Evolutionary conservation across 805 yeast genomes (phyloP).

Genomic region (Kazachstania africana): DNA sequence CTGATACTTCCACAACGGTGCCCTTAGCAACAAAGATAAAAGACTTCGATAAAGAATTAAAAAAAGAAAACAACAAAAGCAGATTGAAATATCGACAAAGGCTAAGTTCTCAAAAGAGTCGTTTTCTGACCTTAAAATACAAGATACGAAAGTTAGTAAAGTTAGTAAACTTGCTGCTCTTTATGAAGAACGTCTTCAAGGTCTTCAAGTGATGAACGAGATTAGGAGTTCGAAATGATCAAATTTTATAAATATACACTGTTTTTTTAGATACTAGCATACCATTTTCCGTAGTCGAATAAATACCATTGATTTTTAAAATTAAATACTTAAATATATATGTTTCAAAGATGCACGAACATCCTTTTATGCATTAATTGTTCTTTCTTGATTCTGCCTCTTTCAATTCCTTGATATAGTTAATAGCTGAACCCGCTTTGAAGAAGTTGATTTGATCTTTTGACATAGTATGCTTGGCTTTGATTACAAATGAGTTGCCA

Average conservation of each 20-base stretch:
- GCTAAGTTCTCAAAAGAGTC: slow-evolving; percentile 26
- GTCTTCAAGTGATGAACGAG: slow-evolving; percentile 27
- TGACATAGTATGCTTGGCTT: slow-evolving; percentile 92
- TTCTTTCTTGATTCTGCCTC: slow-evolving; percentile 16
- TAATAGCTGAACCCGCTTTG: slow-evolving; percentile 95
- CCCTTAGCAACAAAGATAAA: slow-evolving; percentile 11
- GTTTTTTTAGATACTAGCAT: too few species aligned
- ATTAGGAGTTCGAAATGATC: slow-evolving; percentile 13
- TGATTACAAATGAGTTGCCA: slow-evolving; percentile 60
- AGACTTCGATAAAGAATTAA: slow-evolving; percentile 21
- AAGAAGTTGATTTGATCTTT: slow-evolving; percentile 91
- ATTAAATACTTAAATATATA: too few species aligned
- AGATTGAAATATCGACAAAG: slow-evolving; percentile 4
- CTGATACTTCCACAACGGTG: slow-evolving; percentile 3
- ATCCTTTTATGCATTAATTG: too few species aligned
- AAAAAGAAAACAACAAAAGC: slow-evolving; percentile 5
- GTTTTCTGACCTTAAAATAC: slow-evolving; percentile 34
- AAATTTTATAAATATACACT: too few species aligned
- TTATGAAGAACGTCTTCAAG: slow-evolving; percentile 46
- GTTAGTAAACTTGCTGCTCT: slow-evolving; percentile 52
- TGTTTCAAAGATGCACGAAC: too few species aligned
- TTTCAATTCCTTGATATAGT: slow-evolving; percentile 62
- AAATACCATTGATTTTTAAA: too few species aligned
- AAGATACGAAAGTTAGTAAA: slow-evolving; percentile 48
- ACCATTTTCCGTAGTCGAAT: too few species aligned